phyloP scores from a whole-genome alignment of 768 basidiomycete genomes.

The Macrocybe gigantea region DNA sequence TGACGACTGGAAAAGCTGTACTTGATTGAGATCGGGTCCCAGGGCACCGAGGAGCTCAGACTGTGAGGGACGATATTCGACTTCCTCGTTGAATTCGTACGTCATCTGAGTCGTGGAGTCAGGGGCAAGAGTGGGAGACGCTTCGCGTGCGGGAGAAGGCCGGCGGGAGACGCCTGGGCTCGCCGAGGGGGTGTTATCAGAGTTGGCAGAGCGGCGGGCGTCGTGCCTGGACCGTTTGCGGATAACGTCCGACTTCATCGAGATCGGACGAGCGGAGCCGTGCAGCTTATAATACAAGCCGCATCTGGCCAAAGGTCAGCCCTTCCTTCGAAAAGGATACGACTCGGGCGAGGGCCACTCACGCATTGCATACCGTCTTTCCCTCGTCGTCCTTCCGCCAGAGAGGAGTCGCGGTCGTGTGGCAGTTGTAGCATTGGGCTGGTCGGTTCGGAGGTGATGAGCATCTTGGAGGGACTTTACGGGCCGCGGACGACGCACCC shows the following conservation, averaged over 20 bases:
- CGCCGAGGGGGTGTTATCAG: slow-evolving; percentile 64
- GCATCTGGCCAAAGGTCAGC: slow-evolving; percentile 40
- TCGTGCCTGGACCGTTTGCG: slow-evolving; percentile 84
- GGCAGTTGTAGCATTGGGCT: slow-evolving; percentile 89
- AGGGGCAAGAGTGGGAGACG: slow-evolving; percentile 62
- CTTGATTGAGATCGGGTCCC: slow-evolving; percentile 25
- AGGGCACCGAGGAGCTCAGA: slow-evolving; percentile 50
- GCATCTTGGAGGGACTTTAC: slow-evolving; percentile 20
- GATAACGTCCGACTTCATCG: slow-evolving; percentile 89
- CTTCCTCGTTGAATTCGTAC: slow-evolving; percentile 45
- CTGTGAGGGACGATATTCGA: slow-evolving; percentile 31
- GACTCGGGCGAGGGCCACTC: slow-evolving; percentile 23
- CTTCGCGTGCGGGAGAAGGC: slow-evolving; percentile 57
- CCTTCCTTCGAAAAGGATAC: slow-evolving; percentile 1
- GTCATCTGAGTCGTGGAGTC: slow-evolving; percentile 57
- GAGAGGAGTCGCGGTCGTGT: slow-evolving; percentile 82
- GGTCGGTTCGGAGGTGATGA: slow-evolving; percentile 25
- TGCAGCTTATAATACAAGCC: slow-evolving; percentile 84
- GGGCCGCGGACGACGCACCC: slow-evolving; percentile 39
- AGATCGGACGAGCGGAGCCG: slow-evolving; percentile 80
- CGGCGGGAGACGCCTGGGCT: slow-evolving; percentile 73
- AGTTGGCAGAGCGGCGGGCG: slow-evolving; percentile 59
- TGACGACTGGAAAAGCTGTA: slow-evolving; percentile 22
- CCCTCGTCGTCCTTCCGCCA: slow-evolving; percentile 92
- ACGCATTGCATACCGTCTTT: slow-evolving; percentile 90